Base-by-base conservation (phyloP, 2,329 filamentous ascomycete species). In the Diaporthe velutina region DNA sequence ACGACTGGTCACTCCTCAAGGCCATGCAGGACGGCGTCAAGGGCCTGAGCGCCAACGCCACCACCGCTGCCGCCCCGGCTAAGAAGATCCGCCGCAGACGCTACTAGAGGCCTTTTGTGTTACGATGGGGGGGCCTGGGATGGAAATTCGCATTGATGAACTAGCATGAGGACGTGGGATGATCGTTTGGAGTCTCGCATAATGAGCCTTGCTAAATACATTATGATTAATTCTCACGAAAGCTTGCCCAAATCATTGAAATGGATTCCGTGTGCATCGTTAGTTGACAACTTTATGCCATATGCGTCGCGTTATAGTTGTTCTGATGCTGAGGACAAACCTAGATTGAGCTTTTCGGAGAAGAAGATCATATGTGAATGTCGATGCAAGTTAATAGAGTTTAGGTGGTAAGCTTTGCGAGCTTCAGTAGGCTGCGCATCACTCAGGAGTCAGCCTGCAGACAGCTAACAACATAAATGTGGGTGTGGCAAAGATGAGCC, bases 1-100 rank as follows among this genome's bases (percentile, higher is more conserved):
- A 83, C 30, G 82, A 85, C 74, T 86, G 83, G 82, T 81, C 79
- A 60, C 87, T 85, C 74, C 78, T 90, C 38, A 83, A 81, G 78
- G 83, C 83, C 1, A 84, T 90, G 80, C 82, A 84, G 75, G 71
- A 75, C 1, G 80, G 78, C 7, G 77, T 81, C n/a, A 76, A 78
- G 70, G 64, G 52, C 17, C 8, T 73, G 75, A 54, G 25, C 15
- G 19, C 57, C 22, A 42, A 35, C 4, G 71, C 71, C 13, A 71
- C 30, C 9, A n/a, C 28, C 15, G n/a, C 64, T 28, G 15, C 45
- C 13, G 4, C 42, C 12, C 33, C 40, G 33, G 15, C 50, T 8
- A 74, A 64, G 61, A 67, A 28, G 54, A 50, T 70, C n/a, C 66
- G 71, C 66, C 57, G 66, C 40, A 71, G 33, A 6, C 70, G 73